Percentiles rank a stretch among this genome's conserved stretches.
Conservation (phyloP, 176 grass and related monocot genomes). For the Lolium multiflorum region DNA sequence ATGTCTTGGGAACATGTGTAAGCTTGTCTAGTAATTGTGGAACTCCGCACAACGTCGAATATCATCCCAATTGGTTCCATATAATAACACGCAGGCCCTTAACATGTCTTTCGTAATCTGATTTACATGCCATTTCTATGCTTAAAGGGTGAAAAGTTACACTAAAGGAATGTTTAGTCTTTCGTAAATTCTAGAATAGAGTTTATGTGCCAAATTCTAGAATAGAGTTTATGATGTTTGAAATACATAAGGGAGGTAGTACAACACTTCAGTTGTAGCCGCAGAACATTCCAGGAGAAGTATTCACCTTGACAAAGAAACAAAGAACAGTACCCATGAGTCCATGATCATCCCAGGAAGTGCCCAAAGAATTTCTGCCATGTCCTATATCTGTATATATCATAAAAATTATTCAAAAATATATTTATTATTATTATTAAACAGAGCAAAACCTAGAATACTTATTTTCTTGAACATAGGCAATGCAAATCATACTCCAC, state of each 20-base stretch:
- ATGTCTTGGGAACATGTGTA: no score
- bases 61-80: no score
- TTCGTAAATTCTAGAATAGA: no score
- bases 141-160: no score
- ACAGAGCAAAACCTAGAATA: neutral
- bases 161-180: no score
- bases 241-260: neutral
- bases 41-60: no score
- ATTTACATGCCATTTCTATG: no score
- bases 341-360: neutral
- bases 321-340: neutral
- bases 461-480: slow-evolving; percentile 2
- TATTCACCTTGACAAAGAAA: neutral
- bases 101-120: no score
- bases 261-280: neutral
- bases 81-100: no score
- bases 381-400: neutral
- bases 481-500: neutral
- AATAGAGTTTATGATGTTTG: no score
- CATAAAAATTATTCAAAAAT: neutral
- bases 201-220: no score
- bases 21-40: no score
- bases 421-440: neutral
- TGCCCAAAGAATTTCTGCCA: neutral
- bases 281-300: neutral